Percentiles rank a stretch among this genome's conserved stretches.
These are phyloP conservation scores for Microcera coccophila DNA, from an alignment of 2,329 filamentous ascomycete genomes.

Conservation along the genomic window DNA sequence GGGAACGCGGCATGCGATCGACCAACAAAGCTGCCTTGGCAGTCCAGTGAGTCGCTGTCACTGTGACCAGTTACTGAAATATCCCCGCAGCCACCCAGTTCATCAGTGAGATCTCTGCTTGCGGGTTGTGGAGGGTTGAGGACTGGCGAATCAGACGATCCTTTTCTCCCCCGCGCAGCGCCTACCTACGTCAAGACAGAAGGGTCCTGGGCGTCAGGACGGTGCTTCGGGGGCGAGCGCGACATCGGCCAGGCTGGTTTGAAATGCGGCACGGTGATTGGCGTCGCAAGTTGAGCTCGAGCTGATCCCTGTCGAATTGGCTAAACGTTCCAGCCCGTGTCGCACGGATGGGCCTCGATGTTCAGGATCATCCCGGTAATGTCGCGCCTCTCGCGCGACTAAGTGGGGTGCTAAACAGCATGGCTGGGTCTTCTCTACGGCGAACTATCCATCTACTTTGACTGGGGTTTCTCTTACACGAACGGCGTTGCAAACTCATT, in stretches of 20 bases:
- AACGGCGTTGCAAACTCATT: slow-evolving; percentile 33
- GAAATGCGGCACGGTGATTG: slow-evolving; percentile 31
- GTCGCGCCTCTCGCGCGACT: slow-evolving; percentile 10
- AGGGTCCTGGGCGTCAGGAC: slow-evolving; percentile 12
- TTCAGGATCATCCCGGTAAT: slow-evolving; percentile 20
- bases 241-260: slow-evolving; percentile 32
- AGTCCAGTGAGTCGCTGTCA: not conserved
- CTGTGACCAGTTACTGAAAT: not conserved
- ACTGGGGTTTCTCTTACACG: slow-evolving; percentile 36
- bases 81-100: slow-evolving; percentile 15
- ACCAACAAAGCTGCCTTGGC: not conserved
- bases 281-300: slow-evolving; percentile 22
- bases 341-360: slow-evolving; percentile 15
- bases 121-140: slow-evolving; percentile 15
- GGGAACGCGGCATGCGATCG: not conserved
- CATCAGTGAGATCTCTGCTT: slow-evolving; percentile 14
- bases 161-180: slow-evolving; percentile 22
- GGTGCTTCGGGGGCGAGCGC: slow-evolving; percentile 21
- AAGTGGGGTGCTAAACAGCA: slow-evolving; percentile 28
- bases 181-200: slow-evolving; percentile 31
- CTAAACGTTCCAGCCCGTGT: slow-evolving; percentile 28
- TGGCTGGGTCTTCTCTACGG: slow-evolving; percentile 21
- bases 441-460: slow-evolving; percentile 18
- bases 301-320: slow-evolving; percentile 21
- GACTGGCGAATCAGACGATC: slow-evolving; percentile 20